These are phyloP conservation scores for Friedmanniomyces simplex DNA, from an alignment of 495 filamentous ascomycete genomes.

Conservation along the genomic window DNA sequence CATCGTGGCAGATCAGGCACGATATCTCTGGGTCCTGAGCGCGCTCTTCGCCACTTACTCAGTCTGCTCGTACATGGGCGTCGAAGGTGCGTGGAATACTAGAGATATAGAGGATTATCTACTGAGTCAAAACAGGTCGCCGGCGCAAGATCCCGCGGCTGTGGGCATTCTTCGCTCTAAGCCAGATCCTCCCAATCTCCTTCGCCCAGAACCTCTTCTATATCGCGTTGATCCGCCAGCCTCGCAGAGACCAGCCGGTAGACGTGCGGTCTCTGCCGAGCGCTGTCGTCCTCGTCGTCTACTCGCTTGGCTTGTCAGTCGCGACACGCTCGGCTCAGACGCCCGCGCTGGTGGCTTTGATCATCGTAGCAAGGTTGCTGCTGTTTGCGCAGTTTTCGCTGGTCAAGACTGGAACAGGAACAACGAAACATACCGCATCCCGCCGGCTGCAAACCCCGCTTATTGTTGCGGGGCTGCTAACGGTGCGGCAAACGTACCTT, in stretches of 20 bases:
- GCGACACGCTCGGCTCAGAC: neutral
- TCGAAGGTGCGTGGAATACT: constrained; percentile 6
- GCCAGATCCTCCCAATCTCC: constrained; percentile 29
- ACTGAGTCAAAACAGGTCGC: constrained; percentile 10
- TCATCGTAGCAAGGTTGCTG: neutral
- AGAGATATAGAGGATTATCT: neutral
- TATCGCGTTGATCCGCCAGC: constrained; percentile 14
- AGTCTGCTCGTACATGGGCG: constrained; percentile 14
- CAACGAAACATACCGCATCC: neutral
- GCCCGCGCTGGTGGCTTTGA: neutral
- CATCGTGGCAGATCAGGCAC: constrained; percentile 3
- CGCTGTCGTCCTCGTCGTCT: neutral
- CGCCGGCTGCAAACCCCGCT: neutral
- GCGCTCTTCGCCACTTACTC: constrained; percentile 10
- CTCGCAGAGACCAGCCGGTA: neutral
- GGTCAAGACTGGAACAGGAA: neutral
- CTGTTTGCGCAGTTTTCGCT: neutral
- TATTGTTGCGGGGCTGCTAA: neutral
- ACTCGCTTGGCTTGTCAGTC: neutral
- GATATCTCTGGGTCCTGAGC: constrained; percentile 10
- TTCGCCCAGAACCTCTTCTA: constrained; percentile 31
- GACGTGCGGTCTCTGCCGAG: neutral
- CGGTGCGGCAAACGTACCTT: neutral
- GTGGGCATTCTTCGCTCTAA: constrained; percentile 30
- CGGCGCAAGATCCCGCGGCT: constrained; percentile 22